Base-by-base conservation (phyloP, 108 stramenopile genomes). In the Aureococcus anophagefferens region DNA sequence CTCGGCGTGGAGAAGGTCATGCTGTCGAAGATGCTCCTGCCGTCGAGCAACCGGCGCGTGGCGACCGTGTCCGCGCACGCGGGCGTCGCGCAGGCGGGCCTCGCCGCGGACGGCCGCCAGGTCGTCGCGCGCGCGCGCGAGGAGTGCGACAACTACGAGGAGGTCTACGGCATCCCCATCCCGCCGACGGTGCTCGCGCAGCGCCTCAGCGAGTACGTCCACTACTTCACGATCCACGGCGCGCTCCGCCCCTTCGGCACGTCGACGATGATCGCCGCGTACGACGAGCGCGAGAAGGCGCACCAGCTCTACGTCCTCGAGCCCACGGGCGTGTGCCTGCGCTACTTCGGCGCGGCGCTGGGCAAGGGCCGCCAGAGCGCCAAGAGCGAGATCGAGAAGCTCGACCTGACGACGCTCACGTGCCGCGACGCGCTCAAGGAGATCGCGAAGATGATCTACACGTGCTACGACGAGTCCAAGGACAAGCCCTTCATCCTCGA, bases 401-500 rank as follows among this genome's bases (percentile, higher is more conserved):
- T 65, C 70, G 35, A 78, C 66, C 65, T 78, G 66, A 40, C 65
- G 37, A 64, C 64, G 35, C 79, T 84, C 65, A 85, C 86, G 1
- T 84, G 81, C 79, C 63, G 36, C 33, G 95, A 96, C 71, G 99
- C 93, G n/a, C 90, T 99, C 76, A 90, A 91, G 83, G 89, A 96
- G 74, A 77, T 96, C 64, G 90, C 91, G 64, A 90, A 87, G 82
- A 97, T 98, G 71, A 80, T 99, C 62, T 87, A 93, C 74, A 74
- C 90, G 40, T 75, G 97, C 30, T 92, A 93, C 74, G 91, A 96
- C 72, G 90, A 88, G 68, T 77, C 83, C 35, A 97, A 97, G 88
- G 96, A 97, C 76, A 98, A 98, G 84, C 96, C 97, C 14, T 93
- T 99, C 76, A 94, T 96, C 76, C 70, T 97, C 59, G 98, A 99